A percentile compares a stretch with the other conserved stretches of the same genome.
These are phyloP conservation scores for Hymenoscyphus scutula DNA, from an alignment of 2,329 filamentous ascomycete species.

Conservation along the genomic window DNA sequence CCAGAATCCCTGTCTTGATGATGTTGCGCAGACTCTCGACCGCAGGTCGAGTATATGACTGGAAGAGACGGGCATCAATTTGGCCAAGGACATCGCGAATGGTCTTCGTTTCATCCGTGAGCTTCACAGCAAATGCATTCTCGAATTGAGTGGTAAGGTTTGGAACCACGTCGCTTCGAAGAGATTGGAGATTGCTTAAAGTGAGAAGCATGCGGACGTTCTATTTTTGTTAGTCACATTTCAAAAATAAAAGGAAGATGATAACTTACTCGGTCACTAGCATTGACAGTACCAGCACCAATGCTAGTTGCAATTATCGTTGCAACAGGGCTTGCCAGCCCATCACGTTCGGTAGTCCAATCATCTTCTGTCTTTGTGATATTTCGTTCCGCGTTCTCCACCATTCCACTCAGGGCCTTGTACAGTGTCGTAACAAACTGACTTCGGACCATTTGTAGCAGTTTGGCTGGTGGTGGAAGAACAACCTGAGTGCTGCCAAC, in stretches of 20 bases:
- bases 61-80: slow-evolving; percentile 88
- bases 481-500: slow-evolving; percentile 74
- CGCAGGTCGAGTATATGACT: slow-evolving; percentile 82
- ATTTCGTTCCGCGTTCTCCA: slow-evolving; percentile 87
- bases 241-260: slow-evolving; percentile 22
- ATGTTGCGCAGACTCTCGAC: slow-evolving; percentile 65
- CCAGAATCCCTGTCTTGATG: slow-evolving; percentile 70
- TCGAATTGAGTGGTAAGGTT: slow-evolving; percentile 91
- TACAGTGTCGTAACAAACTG: slow-evolving; percentile 94
- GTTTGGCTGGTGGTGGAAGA: slow-evolving; percentile 77
- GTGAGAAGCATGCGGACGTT: slow-evolving; percentile 93
- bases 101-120: slow-evolving; percentile 89
- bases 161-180: slow-evolving; percentile 80
- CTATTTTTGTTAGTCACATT: slow-evolving; percentile 44
- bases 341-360: slow-evolving; percentile 36
- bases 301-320: slow-evolving; percentile 40
- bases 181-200: slow-evolving; percentile 82
- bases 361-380: slow-evolving; percentile 52
- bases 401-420: slow-evolving; percentile 90
- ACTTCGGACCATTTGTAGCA: slow-evolving; percentile 84
- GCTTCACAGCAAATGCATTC: slow-evolving; percentile 86
- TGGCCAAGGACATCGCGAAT: slow-evolving; percentile 87
- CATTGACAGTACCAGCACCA: slow-evolving; percentile 50
- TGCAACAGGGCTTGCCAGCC: slow-evolving; percentile 34
- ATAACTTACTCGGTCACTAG: slow-evolving; percentile 49